A percentile compares a stretch with the other conserved stretches of the same genome.
Conservation (phyloP, 306 rosid species). For the Lablab purpureus region DNA sequence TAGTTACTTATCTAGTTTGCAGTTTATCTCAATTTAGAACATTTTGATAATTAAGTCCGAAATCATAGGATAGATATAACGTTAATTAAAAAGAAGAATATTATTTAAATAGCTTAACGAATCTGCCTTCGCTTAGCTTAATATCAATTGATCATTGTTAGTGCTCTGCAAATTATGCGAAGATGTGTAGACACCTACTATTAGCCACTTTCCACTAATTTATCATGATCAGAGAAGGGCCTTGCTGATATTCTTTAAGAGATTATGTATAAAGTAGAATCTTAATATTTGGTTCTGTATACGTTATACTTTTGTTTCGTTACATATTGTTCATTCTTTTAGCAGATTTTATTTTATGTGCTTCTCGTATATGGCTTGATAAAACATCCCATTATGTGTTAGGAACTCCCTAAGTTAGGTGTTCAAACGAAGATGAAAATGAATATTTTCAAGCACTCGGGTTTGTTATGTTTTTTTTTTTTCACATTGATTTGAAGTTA, state of each 20-base stretch:
- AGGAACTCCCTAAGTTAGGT: not conserved
- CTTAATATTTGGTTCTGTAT: not conserved
- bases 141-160: not conserved
- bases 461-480: not conserved
- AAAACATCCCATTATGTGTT: not conserved
- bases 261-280: conserved; percentile 7
- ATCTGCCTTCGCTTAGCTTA: not conserved
- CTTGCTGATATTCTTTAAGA: not conserved
- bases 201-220: not conserved
- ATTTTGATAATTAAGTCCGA: not conserved
- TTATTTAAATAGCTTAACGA: not conserved
- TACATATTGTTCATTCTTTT: not conserved
- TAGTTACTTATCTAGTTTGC: not conserved
- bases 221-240: not conserved
- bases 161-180: not conserved
- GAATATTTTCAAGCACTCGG: not conserved
- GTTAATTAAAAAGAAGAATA: conserved; percentile 4
- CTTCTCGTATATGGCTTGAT: not conserved
- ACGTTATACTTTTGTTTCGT: not conserved
- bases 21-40: not conserved
- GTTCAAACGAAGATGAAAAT: not conserved
- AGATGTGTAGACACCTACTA: not conserved
- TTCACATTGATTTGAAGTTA: not conserved
- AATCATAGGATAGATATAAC: not conserved
- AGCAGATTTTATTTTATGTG: not conserved